Evolutionary conservation across 2,329 filamentous ascomycete species (phyloP).

Genomic region (Ceratocystis eucalypticola): DNA sequence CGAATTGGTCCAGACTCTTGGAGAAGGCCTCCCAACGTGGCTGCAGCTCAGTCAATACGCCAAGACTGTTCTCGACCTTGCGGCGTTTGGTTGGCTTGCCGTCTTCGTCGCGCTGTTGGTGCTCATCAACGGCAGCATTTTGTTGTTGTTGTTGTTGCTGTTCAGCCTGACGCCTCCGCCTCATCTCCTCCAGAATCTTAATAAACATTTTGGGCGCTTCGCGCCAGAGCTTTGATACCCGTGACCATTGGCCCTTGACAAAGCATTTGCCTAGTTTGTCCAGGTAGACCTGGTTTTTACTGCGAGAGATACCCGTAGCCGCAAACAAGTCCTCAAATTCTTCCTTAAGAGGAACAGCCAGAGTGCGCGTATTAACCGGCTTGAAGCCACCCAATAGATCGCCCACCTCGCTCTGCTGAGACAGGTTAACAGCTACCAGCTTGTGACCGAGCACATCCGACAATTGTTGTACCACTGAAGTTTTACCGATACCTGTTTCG

Average conservation of each 20-base stretch:
- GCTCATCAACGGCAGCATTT: conserved; percentile 18
- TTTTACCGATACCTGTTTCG: conserved; percentile 97
- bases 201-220: conserved; percentile 82
- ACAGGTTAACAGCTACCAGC: conserved; percentile 85
- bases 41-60: conserved; percentile 43
- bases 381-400: conserved; percentile 94
- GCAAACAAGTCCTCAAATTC: conserved; percentile 85
- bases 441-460: conserved; percentile 73
- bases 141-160: conserved; percentile 24
- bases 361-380: conserved; percentile 75
- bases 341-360: conserved; percentile 81
- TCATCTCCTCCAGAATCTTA: conserved; percentile 46
- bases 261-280: conserved; percentile 68
- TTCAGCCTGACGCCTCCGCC: conserved; percentile 29
- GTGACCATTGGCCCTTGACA: conserved; percentile 74
- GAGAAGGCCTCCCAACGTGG: conserved; percentile 72
- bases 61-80: conserved; percentile 43
- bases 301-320: conserved; percentile 68
- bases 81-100: conserved; percentile 56
- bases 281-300: conserved; percentile 78
- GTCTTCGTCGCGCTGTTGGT: conserved; percentile 26
- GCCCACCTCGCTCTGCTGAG: conserved; percentile 94
- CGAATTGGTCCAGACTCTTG: conserved; percentile 60
- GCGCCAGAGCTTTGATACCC: conserved; percentile 71
- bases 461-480: conserved; percentile 85